These are phyloP conservation scores for Achaetomium macrosporum DNA, from an alignment of 2,329 filamentous ascomycete species.

Conservation along the genomic window DNA sequence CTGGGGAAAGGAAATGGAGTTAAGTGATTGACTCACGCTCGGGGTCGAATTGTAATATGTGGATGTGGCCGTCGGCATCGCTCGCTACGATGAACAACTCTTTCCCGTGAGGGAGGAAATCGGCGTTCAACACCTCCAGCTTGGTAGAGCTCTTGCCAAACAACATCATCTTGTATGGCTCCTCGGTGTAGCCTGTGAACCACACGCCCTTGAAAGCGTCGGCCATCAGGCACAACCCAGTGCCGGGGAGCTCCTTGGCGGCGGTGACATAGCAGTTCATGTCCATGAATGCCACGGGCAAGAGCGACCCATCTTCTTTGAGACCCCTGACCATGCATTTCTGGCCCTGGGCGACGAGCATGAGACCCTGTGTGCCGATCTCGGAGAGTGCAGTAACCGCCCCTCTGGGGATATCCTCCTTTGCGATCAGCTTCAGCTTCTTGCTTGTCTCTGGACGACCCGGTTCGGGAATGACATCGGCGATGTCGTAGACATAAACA, in stretches of 20 bases:
- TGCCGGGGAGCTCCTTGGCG: slow-evolving; percentile 76
- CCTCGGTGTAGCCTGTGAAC: slow-evolving; percentile 95
- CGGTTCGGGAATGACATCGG: slow-evolving; percentile 84
- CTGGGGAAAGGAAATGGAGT: background rate
- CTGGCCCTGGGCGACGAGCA: slow-evolving; percentile 87
- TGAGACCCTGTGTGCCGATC: slow-evolving; percentile 79
- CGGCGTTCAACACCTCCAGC: slow-evolving; percentile 72
- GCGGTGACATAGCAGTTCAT: slow-evolving; percentile 90
- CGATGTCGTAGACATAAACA: slow-evolving; percentile 87
- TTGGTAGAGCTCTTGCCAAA: slow-evolving; percentile 80
- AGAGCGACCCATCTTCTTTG: slow-evolving; percentile 86
- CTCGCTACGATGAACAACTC: slow-evolving; percentile 76
- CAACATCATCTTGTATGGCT: slow-evolving; percentile 90
- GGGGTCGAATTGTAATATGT: slow-evolving; percentile 89
- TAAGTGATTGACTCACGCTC: slow-evolving; percentile 61
- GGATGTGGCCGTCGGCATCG: slow-evolving; percentile 79
- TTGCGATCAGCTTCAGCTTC: slow-evolving; percentile 77
- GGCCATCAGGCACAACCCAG: slow-evolving; percentile 79
- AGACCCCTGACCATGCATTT: slow-evolving; percentile 96
- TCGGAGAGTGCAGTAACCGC: slow-evolving; percentile 82
- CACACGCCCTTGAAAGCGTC: slow-evolving; percentile 92
- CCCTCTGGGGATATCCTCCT: slow-evolving; percentile 86
- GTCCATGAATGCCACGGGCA: slow-evolving; percentile 95
- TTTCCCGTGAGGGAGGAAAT: slow-evolving; percentile 81
- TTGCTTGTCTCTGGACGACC: slow-evolving; percentile 78